Evolutionary conservation across 2,329 filamentous ascomycete genomes (phyloP), one percentile per base, ranked within the genome.

Genomic region (Curvularia verruculosa): DNA sequence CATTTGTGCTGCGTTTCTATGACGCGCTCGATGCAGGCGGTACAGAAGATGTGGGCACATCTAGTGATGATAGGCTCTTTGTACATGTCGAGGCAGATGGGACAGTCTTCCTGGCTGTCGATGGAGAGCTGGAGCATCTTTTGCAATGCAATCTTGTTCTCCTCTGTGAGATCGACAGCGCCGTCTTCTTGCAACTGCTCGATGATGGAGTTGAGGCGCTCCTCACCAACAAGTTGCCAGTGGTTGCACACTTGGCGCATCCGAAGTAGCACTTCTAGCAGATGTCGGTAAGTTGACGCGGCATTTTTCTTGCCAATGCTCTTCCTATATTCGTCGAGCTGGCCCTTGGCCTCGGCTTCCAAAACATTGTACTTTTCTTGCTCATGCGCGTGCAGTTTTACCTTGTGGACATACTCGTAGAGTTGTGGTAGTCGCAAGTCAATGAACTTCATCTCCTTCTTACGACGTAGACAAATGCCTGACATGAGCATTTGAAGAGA

Each of bases 181-280:
- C 86, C 84, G 63, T 89, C 81, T 15, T 85, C 82, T 41, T 91
- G 88, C 2, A 96, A 81, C 1, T 90, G 80, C 19, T 84, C 80
- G 70, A 94, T 81, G 21, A 96, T 82, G n/a, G 87, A 85, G 9
- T 85, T 83, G n/a, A 96, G 83, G 12, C 90, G 87, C 29, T 74
- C 71, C 61, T 89, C 83, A 48, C 87, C 89, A 69, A 90, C 91
- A 10, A 97, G 83, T 8, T 89, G 88, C 91, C 91, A 96, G 73
- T 96, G 92, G 63, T 94, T 92, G 77, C 92, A 96, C 73, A 90
- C 85, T 77, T 96, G 92, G 18, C 93, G 86, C 64, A 96, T 85
- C 12, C 93, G 87, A 5, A 96, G 84, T 4, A 96, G 82, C 15
- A 92, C 85, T 75, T 96, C 92, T 10, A 96, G 83, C 1, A 96